These are phyloP conservation scores for Aspergillus conjunctus DNA, from an alignment of 495 filamentous ascomycete genomes.

Conservation along the genomic window DNA sequence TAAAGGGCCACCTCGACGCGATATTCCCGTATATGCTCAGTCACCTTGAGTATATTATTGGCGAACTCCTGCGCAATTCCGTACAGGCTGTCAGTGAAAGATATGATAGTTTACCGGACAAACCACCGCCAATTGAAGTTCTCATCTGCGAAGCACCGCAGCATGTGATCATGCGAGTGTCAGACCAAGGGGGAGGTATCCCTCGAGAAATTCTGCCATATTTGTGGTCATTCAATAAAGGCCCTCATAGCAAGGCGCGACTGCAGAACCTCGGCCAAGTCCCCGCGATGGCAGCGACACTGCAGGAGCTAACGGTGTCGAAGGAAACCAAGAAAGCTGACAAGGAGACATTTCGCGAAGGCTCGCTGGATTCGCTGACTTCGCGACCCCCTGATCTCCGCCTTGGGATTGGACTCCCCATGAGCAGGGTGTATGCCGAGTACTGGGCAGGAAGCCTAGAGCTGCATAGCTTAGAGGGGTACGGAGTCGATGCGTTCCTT, in stretches of 20 bases:
- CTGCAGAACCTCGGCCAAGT: slow-evolving; percentile 84
- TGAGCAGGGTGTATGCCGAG: slow-evolving; percentile 94
- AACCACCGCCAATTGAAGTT: slow-evolving; percentile 83
- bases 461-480: slow-evolving; percentile 91
- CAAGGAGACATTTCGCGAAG: slow-evolving; percentile 48
- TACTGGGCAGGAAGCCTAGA: slow-evolving; percentile 97
- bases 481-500: slow-evolving; percentile 95
- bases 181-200: slow-evolving; percentile 92
- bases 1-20: slow-evolving; percentile 83
- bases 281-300: slow-evolving; percentile 89
- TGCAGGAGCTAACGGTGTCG: slow-evolving; percentile 73
- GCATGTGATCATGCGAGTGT: slow-evolving; percentile 95
- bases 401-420: slow-evolving; percentile 89
- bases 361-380: slow-evolving; percentile 75
- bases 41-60: slow-evolving; percentile 95
- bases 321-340: slow-evolving; percentile 33
- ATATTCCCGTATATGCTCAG: slow-evolving; percentile 96
- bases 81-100: slow-evolving; percentile 88
- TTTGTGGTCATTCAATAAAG: slow-evolving; percentile 96
- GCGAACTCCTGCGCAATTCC: slow-evolving; percentile 92
- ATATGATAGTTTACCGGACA: slow-evolving; percentile 40
- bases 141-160: slow-evolving; percentile 92
- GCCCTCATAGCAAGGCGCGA: slow-evolving; percentile 69
- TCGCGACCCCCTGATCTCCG: slow-evolving; percentile 83
- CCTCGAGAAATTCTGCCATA: slow-evolving; percentile 81